Evolutionary conservation across 192 early-diverging fungal genomes (phyloP).

Genomic region (Geranomyces variabilis): DNA sequence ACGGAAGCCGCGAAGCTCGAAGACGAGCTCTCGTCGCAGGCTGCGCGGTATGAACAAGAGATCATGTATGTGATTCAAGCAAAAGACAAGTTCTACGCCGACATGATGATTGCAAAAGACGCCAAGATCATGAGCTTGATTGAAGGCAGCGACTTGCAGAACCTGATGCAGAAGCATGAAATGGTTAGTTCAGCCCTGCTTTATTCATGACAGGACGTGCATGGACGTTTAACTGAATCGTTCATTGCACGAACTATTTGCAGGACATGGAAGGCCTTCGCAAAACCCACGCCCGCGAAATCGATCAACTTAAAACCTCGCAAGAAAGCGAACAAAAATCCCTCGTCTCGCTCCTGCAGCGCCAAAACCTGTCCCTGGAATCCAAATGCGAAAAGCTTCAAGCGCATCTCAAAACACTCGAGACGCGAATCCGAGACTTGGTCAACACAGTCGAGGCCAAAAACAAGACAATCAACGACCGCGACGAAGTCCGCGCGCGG

Average conservation of each 20-base stretch:
- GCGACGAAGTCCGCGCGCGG: slow-evolving; percentile 47
- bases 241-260: neutral
- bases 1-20: slow-evolving; percentile 60
- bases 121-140: slow-evolving; percentile 69
- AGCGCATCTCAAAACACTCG: slow-evolving; percentile 60
- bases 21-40: slow-evolving; percentile 58
- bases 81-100: slow-evolving; percentile 67
- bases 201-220: too few species aligned
- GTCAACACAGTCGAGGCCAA: slow-evolving; percentile 54
- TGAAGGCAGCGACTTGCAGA: slow-evolving; percentile 63
- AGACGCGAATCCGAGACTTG: slow-evolving; percentile 56
- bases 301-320: slow-evolving; percentile 63
- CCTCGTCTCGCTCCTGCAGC: slow-evolving; percentile 58
- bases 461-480: slow-evolving; percentile 54
- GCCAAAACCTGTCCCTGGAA: slow-evolving; percentile 62
- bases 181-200: slow-evolving; percentile 37
- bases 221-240: slow-evolving; percentile 3
- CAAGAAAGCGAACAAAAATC: slow-evolving; percentile 64
- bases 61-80: slow-evolving; percentile 68
- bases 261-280: slow-evolving; percentile 64
- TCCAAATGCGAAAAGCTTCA: slow-evolving; percentile 64
- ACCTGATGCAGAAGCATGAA: slow-evolving; percentile 67
- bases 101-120: slow-evolving; percentile 71
- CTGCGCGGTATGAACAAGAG: slow-evolving; percentile 62
- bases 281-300: slow-evolving; percentile 61